phyloP scores from a whole-genome alignment of 164 flowering plant species.

The Pachysandra terminalis region DNA sequence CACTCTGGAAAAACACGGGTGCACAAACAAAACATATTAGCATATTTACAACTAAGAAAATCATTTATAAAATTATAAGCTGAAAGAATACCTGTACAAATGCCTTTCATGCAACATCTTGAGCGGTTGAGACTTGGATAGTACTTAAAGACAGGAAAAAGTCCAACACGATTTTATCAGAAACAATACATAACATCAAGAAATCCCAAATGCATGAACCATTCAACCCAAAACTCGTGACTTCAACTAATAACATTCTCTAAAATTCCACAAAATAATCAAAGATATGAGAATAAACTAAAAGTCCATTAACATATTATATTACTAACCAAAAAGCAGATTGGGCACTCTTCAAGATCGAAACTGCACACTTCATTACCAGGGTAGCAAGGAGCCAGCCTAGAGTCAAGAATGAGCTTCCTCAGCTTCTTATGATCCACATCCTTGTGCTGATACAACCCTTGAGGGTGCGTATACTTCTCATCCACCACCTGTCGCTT shows the following conservation, averaged over 20 bases:
- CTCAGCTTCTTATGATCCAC: slow-evolving; percentile 94
- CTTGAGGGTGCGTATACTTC: slow-evolving; percentile 87
- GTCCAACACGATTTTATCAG: slow-evolving; percentile 6
- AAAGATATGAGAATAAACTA: not conserved
- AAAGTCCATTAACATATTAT: not conserved
- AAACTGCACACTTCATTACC: slow-evolving; percentile 69
- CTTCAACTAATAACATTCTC: not conserved
- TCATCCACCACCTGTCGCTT: slow-evolving; percentile 86
- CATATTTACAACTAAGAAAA: not conserved
- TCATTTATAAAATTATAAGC: not conserved
- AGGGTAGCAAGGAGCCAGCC: slow-evolving; percentile 94
- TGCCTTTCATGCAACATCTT: slow-evolving; percentile 94
- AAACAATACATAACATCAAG: not conserved
- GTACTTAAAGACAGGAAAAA: slow-evolving; percentile 38
- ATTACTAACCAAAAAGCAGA: slow-evolving; percentile 86
- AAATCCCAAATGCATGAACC: not conserved
- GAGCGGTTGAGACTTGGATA: slow-evolving; percentile 98
- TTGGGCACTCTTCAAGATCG: slow-evolving; percentile 93
- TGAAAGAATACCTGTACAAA: slow-evolving; percentile 77
- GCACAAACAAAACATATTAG: not conserved
- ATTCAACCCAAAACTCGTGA: not conserved
- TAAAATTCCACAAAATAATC: not conserved
- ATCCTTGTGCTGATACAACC: slow-evolving; percentile 76
- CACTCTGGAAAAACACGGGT: slow-evolving; percentile 55
- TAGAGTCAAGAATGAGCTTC: slow-evolving; percentile 89